phyloP scores from a whole-genome alignment of 2,329 filamentous ascomycete species.

The Aspergillus amoenus region DNA sequence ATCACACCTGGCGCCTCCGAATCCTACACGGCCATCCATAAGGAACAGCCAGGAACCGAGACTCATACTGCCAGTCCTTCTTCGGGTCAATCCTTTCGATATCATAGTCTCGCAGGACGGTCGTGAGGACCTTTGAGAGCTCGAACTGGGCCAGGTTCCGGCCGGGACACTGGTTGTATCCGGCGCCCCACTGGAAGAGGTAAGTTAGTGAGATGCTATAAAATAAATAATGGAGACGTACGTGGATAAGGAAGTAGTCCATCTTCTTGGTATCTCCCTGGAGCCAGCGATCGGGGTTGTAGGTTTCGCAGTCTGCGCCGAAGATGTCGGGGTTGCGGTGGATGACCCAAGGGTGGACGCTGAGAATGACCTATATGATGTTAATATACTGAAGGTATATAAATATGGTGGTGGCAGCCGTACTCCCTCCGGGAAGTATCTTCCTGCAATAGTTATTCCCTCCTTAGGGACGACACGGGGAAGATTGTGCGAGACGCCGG shows the following conservation, averaged over 20 bases:
- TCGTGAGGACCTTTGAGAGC: conserved; percentile 34
- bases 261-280: conserved; percentile 4
- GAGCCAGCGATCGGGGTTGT: conserved; percentile 29
- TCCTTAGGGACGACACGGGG: conserved; percentile 29
- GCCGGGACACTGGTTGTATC: conserved; percentile 38
- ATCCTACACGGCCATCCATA: conserved; percentile 6
- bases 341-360: conserved; percentile 34
- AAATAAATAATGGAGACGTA: background rate
- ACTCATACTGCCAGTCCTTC: conserved; percentile 16
- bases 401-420: background rate
- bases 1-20: background rate
- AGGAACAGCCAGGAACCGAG: conserved; percentile 25
- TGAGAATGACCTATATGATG: conserved; percentile 21
- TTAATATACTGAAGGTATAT: background rate
- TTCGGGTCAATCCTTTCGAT: conserved; percentile 28
- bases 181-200: conserved; percentile 31
- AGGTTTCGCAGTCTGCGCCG: conserved; percentile 23
- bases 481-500: conserved; percentile 30
- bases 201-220: no score
- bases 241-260: conserved; percentile 12
- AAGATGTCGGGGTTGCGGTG: conserved; percentile 22
- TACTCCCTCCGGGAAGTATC: conserved; percentile 29
- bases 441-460: conserved; percentile 32
- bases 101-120: conserved; percentile 35
- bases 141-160: conserved; percentile 38